Evolutionary conservation across 2,329 filamentous ascomycete species (phyloP), one percentile per base, ranked within the genome.

Genomic region (Sclerotinia sclerotiorum): DNA sequence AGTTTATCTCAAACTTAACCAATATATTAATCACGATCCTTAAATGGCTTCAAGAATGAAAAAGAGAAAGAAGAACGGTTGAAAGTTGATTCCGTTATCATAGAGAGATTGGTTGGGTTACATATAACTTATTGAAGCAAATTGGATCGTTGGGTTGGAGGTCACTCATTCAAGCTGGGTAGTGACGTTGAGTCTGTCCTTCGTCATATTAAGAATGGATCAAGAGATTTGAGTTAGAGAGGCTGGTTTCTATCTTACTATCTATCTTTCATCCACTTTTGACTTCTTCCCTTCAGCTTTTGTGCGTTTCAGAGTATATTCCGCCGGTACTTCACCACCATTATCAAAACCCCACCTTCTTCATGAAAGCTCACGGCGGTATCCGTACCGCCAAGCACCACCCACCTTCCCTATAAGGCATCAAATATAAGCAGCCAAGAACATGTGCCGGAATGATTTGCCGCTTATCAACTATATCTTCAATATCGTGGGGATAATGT

Each of bases 381-480:
- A 21, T 51, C 29, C 60, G 46, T 13, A 62, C n/a, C n/a, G 46
- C 58, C 46, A 62, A 62, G 58, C 29, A 62, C n/a, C 32, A n/a
- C 21, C 60, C 60, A 62, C 60, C 60, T 62, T 62, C 60, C 60
- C 21, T 1, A 35, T n/a, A 39, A 39, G 60, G 46, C 35, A 27
- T 19, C 10, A 27, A 13, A 62, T 62, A 51, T 19, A 39, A 19
- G 29, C 60, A 39, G 60, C 46, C 46, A 62, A 62, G 60, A 39
- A 29, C 21, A 62, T 51, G 60, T 51, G 60, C 48, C 32, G 29
- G 51, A 39, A 21, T 62, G 60, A 51, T 39, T 62, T 62, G 60
- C 32, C 51, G n/a, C 60, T 62, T 62, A 51, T 62, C 60, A 49
- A 62, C n/a, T 39, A 6, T 51, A 39, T 51, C 46, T 62, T 49